Conservation (phyloP, 2,329 filamentous ascomycete genomes). For the Trichophyton mentagrophytes region DNA sequence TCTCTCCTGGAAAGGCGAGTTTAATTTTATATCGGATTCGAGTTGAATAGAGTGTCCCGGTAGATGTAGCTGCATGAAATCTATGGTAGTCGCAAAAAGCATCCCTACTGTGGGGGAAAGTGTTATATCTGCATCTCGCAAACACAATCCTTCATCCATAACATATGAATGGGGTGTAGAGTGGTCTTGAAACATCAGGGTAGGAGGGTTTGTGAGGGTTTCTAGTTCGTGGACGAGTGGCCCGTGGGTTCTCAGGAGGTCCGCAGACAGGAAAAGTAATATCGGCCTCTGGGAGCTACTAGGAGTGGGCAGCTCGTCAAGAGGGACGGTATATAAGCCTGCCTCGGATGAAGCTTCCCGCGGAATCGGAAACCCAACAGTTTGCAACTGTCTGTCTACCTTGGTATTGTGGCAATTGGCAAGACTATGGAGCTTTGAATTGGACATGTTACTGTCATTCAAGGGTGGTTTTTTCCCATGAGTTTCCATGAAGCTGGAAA, state of each 20-base stretch:
- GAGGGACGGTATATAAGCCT: not conserved
- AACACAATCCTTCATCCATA: not conserved
- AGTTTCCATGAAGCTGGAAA: slow-evolving; percentile 41
- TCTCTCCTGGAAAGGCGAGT: slow-evolving; percentile 41
- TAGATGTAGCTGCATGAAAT: slow-evolving; percentile 57
- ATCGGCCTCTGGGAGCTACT: not conserved
- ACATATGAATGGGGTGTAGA: not conserved
- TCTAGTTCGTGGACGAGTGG: slow-evolving; percentile 12
- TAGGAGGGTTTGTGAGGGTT: slow-evolving; percentile 4
- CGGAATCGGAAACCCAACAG: not conserved
- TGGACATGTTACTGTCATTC: slow-evolving; percentile 18
- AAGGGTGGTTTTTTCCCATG: slow-evolving; percentile 26
- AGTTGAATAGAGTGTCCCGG: slow-evolving; percentile 41
- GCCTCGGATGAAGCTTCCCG: not conserved
- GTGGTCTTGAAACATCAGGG: slow-evolving; percentile 18
- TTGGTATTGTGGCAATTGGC: not conserved
- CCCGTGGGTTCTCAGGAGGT: slow-evolving; percentile 20
- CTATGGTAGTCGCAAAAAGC: slow-evolving; percentile 57
- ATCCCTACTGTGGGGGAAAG: slow-evolving; percentile 57
- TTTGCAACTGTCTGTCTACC: not conserved
- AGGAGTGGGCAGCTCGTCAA: not conserved
- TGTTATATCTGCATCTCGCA: slow-evolving; percentile 49
- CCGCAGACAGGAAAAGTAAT: slow-evolving; percentile 14
- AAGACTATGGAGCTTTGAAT: slow-evolving; percentile 13
- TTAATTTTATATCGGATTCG: slow-evolving; percentile 9